These are phyloP conservation scores for Microdochium paspali DNA, from an alignment of 2,329 filamentous ascomycete genomes.

Conservation along the genomic window DNA sequence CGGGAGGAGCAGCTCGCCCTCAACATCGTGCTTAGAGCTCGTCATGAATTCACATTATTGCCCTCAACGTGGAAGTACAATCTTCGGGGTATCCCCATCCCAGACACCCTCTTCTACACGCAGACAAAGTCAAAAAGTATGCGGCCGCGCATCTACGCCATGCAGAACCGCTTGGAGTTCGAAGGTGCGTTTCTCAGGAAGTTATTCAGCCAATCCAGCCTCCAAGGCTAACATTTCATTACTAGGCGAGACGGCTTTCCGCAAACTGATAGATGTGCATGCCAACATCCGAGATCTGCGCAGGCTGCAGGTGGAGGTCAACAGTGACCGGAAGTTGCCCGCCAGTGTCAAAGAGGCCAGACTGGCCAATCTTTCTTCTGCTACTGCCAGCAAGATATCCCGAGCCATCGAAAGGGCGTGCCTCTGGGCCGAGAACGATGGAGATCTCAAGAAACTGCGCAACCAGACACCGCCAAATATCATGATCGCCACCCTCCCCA, in stretches of 20 bases:
- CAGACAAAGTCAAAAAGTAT: slow-evolving; percentile 11
- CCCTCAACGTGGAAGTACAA: slow-evolving; percentile 20
- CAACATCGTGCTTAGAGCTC: slow-evolving; percentile 16
- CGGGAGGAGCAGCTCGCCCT: slow-evolving; percentile 17
- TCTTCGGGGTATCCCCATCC: slow-evolving; percentile 18
- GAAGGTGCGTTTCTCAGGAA: slow-evolving; percentile 12
- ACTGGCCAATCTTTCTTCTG: not conserved
- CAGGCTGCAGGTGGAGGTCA: slow-evolving; percentile 5
- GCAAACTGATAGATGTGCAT: slow-evolving; percentile 15
- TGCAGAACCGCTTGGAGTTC: slow-evolving; percentile 14
- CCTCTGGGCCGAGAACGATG: slow-evolving; percentile 17
- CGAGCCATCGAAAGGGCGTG: slow-evolving; percentile 11
- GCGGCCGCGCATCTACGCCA: slow-evolving; percentile 20
- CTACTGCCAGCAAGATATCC: slow-evolving; percentile 10
- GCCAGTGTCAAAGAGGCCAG: not conserved
- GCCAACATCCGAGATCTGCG: slow-evolving; percentile 14
- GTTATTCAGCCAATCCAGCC: not conserved
- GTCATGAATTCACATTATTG: slow-evolving; percentile 18
- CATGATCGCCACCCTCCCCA: not conserved
- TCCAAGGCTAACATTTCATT: not conserved
- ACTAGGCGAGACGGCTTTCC: slow-evolving; percentile 13
- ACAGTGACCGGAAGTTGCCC: slow-evolving; percentile 1
- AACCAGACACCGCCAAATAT: slow-evolving; percentile 12
- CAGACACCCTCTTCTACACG: slow-evolving; percentile 18
- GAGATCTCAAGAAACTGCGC: slow-evolving; percentile 9